These are phyloP conservation scores for Stagonosporopsis tanaceti DNA, from an alignment of 2,329 filamentous ascomycete genomes.

Conservation along the genomic window DNA sequence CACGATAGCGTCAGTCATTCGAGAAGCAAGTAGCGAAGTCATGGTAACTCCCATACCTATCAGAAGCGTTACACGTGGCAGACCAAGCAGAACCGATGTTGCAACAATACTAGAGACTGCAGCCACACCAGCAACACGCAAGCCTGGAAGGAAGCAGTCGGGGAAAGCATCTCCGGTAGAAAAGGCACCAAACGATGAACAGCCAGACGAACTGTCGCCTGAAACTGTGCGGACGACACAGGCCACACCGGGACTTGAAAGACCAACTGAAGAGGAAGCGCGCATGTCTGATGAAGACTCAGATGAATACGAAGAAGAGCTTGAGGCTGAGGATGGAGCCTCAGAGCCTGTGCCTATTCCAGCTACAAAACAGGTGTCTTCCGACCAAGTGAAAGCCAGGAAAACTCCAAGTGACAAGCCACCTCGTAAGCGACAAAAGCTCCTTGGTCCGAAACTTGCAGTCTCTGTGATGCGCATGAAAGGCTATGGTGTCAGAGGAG, in stretches of 20 bases:
- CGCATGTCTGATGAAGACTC: conserved; percentile 5
- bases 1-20: not conserved
- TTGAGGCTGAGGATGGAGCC: conserved; percentile 25
- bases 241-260: conserved; percentile 4
- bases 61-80: conserved; percentile 15
- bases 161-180: conserved; percentile 1
- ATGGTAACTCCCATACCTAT: conserved; percentile 3
- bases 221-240: conserved; percentile 18
- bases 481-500: conserved; percentile 43
- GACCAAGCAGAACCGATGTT: conserved; percentile 20
- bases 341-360: conserved; percentile 21
- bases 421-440: conserved; percentile 40
- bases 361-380: conserved; percentile 19
- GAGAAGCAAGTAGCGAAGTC: not conserved
- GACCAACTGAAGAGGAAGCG: not conserved
- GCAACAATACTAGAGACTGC: conserved; percentile 12
- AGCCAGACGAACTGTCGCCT: conserved; percentile 34
- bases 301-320: conserved; percentile 24
- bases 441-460: conserved; percentile 39
- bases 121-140: conserved; percentile 23
- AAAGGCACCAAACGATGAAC: conserved; percentile 14
- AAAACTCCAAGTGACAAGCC: conserved; percentile 33
- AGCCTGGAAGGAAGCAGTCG: conserved; percentile 18
- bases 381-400: conserved; percentile 21
- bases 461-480: conserved; percentile 51